phyloP scores from a whole-genome alignment of 1,139 yeast genomes.

The Saccharomyces pastorianus region DNA sequence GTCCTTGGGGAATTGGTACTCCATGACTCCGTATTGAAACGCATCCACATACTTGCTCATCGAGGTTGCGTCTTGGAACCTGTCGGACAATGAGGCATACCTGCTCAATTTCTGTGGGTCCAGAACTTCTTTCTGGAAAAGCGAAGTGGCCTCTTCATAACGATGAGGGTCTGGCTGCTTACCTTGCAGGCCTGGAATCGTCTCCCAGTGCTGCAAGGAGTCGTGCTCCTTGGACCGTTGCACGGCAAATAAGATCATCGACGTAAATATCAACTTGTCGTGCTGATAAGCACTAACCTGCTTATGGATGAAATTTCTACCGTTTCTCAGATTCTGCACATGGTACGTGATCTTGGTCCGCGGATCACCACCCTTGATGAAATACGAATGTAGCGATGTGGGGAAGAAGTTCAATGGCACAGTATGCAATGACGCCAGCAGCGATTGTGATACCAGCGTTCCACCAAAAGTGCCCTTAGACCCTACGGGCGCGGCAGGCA shows the following conservation, averaged over 20 bases:
- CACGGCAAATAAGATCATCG: constrained; percentile 40
- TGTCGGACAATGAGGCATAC: constrained; percentile 8
- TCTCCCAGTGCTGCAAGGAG: constrained; percentile 24
- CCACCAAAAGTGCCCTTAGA: constrained; percentile 81
- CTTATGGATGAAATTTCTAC: constrained; percentile 55
- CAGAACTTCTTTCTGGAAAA: constrained; percentile 28
- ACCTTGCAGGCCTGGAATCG: background rate
- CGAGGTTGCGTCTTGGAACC: constrained; percentile 7
- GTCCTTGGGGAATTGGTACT: constrained; percentile 41
- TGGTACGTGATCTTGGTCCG: constrained; percentile 45
- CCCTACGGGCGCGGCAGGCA: constrained; percentile 38
- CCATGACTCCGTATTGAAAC: constrained; percentile 34
- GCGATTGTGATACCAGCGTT: constrained; percentile 62
- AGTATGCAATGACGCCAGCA: constrained; percentile 54
- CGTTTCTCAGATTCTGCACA: constrained; percentile 50
- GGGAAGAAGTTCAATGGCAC: constrained; percentile 39
- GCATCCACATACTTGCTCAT: constrained; percentile 16
- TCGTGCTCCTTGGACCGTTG: constrained; percentile 11
- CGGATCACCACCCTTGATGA: constrained; percentile 44
- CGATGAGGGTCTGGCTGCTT: constrained; percentile 13
- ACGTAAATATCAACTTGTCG: constrained; percentile 43
- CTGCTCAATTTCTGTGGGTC: constrained; percentile 23
- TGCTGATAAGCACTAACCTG: constrained; percentile 50
- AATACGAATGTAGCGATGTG: constrained; percentile 46
- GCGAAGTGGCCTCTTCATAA: constrained; percentile 28